Evolutionary conservation across 106 monocot genomes (phyloP).

Genomic region (Apostasia shenzhenica): DNA sequence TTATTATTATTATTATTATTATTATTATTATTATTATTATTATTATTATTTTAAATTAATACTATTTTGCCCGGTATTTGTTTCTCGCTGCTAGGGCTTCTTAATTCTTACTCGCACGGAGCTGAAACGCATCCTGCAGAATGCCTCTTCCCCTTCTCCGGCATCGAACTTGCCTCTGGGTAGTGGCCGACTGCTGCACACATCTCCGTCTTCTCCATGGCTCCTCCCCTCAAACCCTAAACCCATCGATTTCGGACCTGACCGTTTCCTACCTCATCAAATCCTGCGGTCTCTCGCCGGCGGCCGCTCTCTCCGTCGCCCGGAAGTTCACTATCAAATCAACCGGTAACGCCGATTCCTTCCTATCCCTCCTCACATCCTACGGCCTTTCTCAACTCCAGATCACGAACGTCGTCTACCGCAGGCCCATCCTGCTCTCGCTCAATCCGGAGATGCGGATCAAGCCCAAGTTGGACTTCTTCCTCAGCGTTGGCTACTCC

Average conservation of each 20-base stretch:
- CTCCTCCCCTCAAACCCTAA: not conserved
- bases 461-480: constrained; percentile 14
- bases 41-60: too few species aligned
- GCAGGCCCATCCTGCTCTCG: constrained; percentile 13
- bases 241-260: not conserved
- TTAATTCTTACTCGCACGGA: too few species aligned
- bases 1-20: too few species aligned
- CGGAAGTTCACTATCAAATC: constrained; percentile 12
- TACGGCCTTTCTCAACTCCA: constrained; percentile 28
- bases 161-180: too few species aligned
- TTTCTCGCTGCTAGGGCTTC: too few species aligned
- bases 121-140: not conserved
- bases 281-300: constrained; percentile 24
- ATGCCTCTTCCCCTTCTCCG: not conserved
- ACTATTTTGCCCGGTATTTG: too few species aligned
- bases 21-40: too few species aligned
- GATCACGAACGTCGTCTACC: constrained; percentile 17
- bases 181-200: too few species aligned
- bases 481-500: constrained; percentile 14
- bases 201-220: not conserved
- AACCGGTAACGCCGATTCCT: constrained; percentile 8
- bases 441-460: not conserved
- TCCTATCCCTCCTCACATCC: constrained; percentile 13
- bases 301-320: constrained; percentile 12
- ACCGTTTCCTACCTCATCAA: constrained; percentile 18